A percentile compares a stretch with the other conserved stretches of the same genome.
phyloP scores from a whole-genome alignment of 225 moss, liverwort and hornwort species.

The Physcomitrium patens region DNA sequence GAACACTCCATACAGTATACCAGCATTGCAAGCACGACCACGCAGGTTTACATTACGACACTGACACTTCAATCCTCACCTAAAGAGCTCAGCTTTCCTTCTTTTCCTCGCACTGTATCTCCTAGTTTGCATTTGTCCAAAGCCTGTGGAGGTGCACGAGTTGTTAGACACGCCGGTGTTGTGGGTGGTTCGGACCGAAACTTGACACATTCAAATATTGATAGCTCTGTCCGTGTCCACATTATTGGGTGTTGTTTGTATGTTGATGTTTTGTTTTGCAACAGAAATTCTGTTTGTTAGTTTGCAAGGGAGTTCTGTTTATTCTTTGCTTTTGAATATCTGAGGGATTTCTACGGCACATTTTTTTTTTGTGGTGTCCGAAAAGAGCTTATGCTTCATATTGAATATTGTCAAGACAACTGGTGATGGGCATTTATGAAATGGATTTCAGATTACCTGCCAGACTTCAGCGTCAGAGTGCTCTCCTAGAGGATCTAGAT shows the following conservation, averaged over 20 bases:
- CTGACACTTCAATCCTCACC: constrained; percentile 18
- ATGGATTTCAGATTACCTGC: constrained; percentile 42
- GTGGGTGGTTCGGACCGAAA: too few relatives aligned
- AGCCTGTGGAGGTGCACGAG: constrained; percentile 31
- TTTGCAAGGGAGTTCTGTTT: too few relatives aligned
- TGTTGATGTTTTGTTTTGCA: too few relatives aligned
- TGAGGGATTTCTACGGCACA: too few relatives aligned
- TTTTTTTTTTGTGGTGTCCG: neutral
- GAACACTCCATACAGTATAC: neutral
- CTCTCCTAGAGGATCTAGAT: constrained; percentile 62
- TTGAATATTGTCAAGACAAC: neutral
- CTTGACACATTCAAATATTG: too few relatives aligned
- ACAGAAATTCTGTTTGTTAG: too few relatives aligned
- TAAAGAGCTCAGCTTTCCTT: constrained; percentile 49
- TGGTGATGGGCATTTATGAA: neutral
- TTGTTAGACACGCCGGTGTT: too few relatives aligned
- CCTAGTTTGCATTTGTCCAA: constrained; percentile 66
- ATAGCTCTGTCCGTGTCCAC: too few relatives aligned
- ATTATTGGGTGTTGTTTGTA: too few relatives aligned
- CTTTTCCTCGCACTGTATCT: constrained; percentile 52
- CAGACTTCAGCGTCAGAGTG: constrained; percentile 54
- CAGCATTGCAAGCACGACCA: neutral
- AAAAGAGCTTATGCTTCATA: too few relatives aligned
- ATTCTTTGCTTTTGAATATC: too few relatives aligned
- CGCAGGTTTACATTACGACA: neutral